Conservation (phyloP, 305 asterid genomes). For the Lippia alba region DNA sequence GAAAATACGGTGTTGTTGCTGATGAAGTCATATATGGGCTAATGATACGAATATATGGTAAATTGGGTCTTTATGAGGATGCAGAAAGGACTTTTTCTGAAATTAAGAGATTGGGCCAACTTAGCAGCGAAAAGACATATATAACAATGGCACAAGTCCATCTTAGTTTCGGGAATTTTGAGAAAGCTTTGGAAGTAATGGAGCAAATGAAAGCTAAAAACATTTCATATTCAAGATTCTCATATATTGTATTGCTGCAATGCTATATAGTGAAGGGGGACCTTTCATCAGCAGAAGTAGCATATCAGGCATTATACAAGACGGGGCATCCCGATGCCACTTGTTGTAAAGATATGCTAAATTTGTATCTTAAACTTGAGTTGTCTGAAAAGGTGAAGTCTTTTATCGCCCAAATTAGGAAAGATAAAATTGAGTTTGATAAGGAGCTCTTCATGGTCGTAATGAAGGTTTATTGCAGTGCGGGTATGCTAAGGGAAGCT, state of each 20-base stretch:
- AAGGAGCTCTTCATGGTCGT: slow-evolving; percentile 72
- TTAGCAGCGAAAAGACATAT: slow-evolving; percentile 71
- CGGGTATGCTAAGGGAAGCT: slow-evolving; percentile 73
- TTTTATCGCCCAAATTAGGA: slow-evolving; percentile 65
- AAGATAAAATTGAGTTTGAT: slow-evolving; percentile 64
- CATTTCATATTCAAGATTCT: slow-evolving; percentile 68
- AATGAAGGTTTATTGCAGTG: slow-evolving; percentile 73
- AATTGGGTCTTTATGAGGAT: slow-evolving; percentile 90
- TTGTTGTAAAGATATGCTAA: slow-evolving; percentile 69
- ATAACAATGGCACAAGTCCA: slow-evolving; percentile 96
- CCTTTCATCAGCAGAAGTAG: slow-evolving; percentile 72
- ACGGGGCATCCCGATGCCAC: slow-evolving; percentile 66
- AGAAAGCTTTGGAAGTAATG: slow-evolving; percentile 75
- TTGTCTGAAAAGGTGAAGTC: slow-evolving; percentile 70
- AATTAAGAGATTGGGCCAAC: slow-evolving; percentile 64
- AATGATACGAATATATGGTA: slow-evolving; percentile 92
- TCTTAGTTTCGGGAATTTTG: slow-evolving; percentile 63
- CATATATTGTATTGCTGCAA: slow-evolving; percentile 62
- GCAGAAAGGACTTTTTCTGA: slow-evolving; percentile 79
- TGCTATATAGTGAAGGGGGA: slow-evolving; percentile 72
- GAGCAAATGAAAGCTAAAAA: slow-evolving; percentile 69
- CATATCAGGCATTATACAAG: slow-evolving; percentile 65
- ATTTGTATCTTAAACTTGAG: slow-evolving; percentile 63
- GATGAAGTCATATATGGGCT: slow-evolving; percentile 93
- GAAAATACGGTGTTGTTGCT: slow-evolving; percentile 55